These are phyloP conservation scores for Leucoagaricus sp. DNA, from an alignment of 1,284 basidiomycete species.

Conservation along the genomic window DNA sequence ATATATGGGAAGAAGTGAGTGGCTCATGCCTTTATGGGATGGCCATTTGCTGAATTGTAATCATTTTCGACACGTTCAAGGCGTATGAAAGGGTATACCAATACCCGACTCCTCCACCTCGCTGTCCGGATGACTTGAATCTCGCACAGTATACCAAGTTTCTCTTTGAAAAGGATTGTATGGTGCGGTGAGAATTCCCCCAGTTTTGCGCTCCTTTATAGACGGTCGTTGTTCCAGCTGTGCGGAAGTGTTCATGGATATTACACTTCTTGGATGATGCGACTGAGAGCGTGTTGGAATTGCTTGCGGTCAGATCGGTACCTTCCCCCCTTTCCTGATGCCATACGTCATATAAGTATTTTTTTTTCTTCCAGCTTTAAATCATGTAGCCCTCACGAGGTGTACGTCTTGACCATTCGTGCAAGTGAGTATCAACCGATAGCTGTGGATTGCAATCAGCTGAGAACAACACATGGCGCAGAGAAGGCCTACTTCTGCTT, in stretches of 20 bases:
- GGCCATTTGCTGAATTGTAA: background rate
- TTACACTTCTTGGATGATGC: slow-evolving; percentile 7
- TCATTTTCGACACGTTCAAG: background rate
- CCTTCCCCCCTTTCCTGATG: background rate
- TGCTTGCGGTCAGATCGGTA: background rate
- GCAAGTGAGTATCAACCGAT: background rate
- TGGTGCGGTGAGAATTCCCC: slow-evolving; percentile 10
- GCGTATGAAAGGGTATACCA: slow-evolving; percentile 15
- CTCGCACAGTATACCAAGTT: slow-evolving; percentile 14
- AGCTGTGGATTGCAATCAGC: too few relatives aligned
- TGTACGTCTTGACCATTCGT: background rate
- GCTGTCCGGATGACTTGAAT: slow-evolving; percentile 12
- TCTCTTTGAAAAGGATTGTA: slow-evolving; percentile 19
- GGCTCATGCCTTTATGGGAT: background rate
- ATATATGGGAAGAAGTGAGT: slow-evolving; percentile 15
- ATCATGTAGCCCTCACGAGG: background rate
- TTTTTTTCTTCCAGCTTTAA: background rate
- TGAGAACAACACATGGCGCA: background rate
- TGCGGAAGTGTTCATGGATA: background rate
- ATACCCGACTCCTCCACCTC: background rate
- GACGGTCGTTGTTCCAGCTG: background rate
- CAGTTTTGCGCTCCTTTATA: background rate
- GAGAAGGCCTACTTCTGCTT: background rate
- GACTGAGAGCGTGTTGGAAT: slow-evolving; percentile 4
- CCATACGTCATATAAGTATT: too few relatives aligned